Evolutionary conservation across 2,329 filamentous ascomycete genomes (phyloP), one percentile per base, ranked within the genome.

Genomic region (Diaporthe sp.): DNA sequence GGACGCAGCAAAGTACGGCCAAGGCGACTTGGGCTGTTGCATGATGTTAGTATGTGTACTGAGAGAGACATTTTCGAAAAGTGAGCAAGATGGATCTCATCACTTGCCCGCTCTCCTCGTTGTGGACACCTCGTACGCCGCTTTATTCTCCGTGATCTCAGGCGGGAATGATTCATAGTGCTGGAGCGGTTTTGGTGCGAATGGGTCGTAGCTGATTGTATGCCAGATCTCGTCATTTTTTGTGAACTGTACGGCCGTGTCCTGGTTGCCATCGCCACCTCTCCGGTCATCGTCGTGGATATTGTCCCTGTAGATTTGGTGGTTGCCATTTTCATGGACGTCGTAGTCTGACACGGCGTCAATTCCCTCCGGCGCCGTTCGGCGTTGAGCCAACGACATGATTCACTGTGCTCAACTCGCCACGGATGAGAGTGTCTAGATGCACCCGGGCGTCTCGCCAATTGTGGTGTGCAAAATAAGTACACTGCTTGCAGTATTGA

Each of bases 1-100:
- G 85, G 61, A 93, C 88, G 82, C 92, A 94, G 82, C 92, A 92
- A 13, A 92, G 77, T n/a, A 92, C 89, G 8, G 92, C 92, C 77
- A 89, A 84, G 68, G 83, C 84, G 37, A 94, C 89, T 84, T 94
- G 92, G 69, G 88, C 90, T 93, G 68, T 59, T 37, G 1, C 9
- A 17, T 9, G 31, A 2, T 34, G 49, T 69, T 22, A 69, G 34
- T 53, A 0, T 39, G 5, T 2, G 13, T 4, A 31, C 31, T 5
- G 6, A 25, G 28, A 22, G 3, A 4, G 12, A 15, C 2, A 31
- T 25, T 25, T 15, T 19, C 7, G 19, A 1, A 13, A 17, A 19
- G 10, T 2, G 0, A 13, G 39, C 4, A 12, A 9, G 22, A 34
- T 10, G 39, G 19, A 46, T 28, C 12, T 22, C 17, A 19, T 42